These are phyloP conservation scores for Solanum aculeatissimum DNA, from an alignment of 305 asterid species.

Conservation along the genomic window DNA sequence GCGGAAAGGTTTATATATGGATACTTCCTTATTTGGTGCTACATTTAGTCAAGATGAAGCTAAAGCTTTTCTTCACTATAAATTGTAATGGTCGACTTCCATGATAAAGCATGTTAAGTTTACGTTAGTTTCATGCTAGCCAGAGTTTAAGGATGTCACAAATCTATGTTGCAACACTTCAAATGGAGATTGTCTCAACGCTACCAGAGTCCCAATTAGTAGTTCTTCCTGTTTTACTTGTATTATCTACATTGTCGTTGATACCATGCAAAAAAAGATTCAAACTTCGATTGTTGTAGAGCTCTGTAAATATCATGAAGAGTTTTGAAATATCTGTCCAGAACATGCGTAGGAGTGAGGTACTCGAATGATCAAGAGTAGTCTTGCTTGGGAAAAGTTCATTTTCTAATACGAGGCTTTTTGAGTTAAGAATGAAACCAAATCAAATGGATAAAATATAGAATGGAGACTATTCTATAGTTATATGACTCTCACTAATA, in stretches of 20 bases:
- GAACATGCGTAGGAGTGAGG: too few species aligned
- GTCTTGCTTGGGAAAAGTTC: too few species aligned
- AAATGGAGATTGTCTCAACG: slow-evolving; percentile 2
- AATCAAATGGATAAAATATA: too few species aligned
- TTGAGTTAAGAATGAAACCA: too few species aligned
- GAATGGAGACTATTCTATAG: too few species aligned
- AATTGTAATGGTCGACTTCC: not conserved
- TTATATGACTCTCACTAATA: too few species aligned
- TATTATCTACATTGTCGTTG: not conserved
- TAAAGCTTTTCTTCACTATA: not conserved
- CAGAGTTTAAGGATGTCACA: slow-evolving; percentile 12
- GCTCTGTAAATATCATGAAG: not conserved
- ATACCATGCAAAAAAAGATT: not conserved
- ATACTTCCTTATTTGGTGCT: not conserved
- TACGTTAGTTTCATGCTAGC: not conserved
- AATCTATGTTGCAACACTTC: slow-evolving; percentile 6
- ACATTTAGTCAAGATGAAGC: not conserved
- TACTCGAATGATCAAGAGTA: too few species aligned
- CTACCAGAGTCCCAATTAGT: slow-evolving; percentile 5
- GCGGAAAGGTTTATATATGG: not conserved
- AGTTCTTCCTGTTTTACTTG: not conserved
- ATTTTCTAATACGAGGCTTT: too few species aligned
- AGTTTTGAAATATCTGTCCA: not conserved
- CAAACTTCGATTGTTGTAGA: not conserved
- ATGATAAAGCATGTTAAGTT: not conserved